phyloP scores from a whole-genome alignment of 2,329 filamentous ascomycete genomes.

The Colletotrichum chrysophilum region DNA sequence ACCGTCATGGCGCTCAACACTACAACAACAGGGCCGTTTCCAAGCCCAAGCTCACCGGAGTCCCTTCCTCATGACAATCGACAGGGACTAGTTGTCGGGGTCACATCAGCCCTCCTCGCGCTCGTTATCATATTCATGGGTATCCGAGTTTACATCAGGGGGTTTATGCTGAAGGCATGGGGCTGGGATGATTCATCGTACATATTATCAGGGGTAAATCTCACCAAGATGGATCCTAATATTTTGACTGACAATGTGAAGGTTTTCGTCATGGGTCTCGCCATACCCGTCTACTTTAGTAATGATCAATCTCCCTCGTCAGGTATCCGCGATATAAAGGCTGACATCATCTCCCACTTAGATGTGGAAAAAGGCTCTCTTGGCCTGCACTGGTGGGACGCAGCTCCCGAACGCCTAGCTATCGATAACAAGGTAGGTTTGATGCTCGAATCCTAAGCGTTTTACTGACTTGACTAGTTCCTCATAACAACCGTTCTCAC shows the following conservation, averaged over 20 bases:
- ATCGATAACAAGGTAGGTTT: neutral
- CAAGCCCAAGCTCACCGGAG: neutral
- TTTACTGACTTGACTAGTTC: neutral
- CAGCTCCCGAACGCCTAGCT: neutral
- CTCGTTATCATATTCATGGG: neutral
- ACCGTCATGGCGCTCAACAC: neutral
- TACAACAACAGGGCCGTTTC: accelerated
- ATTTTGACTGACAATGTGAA: neutral
- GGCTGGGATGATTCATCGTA: slow-evolving; percentile 27
- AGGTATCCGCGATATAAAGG: neutral
- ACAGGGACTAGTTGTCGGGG: neutral
- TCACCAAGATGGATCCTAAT: neutral
- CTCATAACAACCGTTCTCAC: slow-evolving; percentile 25
- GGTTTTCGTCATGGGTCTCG: neutral
- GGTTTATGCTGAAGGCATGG: slow-evolving; percentile 26
- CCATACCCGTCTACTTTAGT: neutral
- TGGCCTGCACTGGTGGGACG: neutral
- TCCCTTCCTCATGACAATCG: neutral
- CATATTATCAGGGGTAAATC: neutral
- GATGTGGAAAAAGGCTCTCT: neutral
- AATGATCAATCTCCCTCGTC: accelerated
- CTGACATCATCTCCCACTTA: neutral
- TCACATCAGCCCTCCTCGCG: neutral
- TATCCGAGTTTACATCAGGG: slow-evolving; percentile 24
- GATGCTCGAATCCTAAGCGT: too few relatives aligned